Base-by-base conservation (phyloP, 352 stramenopile species). In the Thalassiosira oceanica region DNA sequence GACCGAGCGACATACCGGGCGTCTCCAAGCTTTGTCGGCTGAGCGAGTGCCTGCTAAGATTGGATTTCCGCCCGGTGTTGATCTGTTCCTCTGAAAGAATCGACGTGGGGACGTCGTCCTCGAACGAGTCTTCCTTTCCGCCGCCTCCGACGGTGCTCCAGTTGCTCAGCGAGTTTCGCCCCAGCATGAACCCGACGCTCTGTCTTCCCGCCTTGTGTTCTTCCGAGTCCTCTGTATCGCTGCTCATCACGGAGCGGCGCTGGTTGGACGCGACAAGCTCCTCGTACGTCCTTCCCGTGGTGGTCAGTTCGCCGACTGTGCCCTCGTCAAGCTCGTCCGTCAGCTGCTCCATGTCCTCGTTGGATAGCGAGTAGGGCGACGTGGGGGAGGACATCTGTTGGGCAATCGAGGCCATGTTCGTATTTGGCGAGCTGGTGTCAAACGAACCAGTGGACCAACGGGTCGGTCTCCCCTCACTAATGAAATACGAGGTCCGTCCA, bases 131-230 rank as follows among this genome's bases (percentile, higher is more conserved):
- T 8, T 52, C 46, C 10, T 49, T 20, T 21, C 42, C 36, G 37
- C 43, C 43, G 15, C 26, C 28, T 41, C 60, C 60, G 10, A 61
- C 46, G 1, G 42, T 65, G 37, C 29, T 67, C 66, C 57, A 71
- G 48, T 70, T 56, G 52, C 43, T 62, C 4, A 67, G 36, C 8
- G 67, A 71, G 49, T 67, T 72, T 20, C 58, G 28, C 24, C 60
- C 67, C 8, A 55, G 26, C 45, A 72, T 61, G 23, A 65, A 51
- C 20, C 67, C 67, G 16, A 78, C 53, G 46, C 67, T 78, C n/a
- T 70, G 49, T n/a, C 67, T 36, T 36, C 51, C 27, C 2, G 44
- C 18, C 1, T 51, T 15, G 1, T 49, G 18, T 28, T 71, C 51
- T 3, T 48, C 35, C 11, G 27, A 27, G 8, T 63, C 50, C 13